phyloP scores from a whole-genome alignment of 345 rosid species.

The Anacardium occidentale region DNA sequence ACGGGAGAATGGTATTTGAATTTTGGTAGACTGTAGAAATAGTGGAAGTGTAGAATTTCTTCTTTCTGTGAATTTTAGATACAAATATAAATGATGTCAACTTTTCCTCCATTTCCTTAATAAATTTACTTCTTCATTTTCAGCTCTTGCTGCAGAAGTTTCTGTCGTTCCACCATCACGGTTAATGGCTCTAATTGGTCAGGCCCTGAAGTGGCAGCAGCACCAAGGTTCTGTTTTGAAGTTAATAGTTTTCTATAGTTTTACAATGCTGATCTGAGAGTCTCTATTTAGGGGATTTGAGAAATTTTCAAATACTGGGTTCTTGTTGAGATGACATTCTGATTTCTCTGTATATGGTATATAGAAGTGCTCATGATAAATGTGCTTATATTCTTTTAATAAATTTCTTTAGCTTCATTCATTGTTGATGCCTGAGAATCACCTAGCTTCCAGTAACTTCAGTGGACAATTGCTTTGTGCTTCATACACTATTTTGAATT shows the following conservation, averaged over 20 bases:
- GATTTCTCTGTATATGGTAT: not conserved
- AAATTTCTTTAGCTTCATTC: not conserved
- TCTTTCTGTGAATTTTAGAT: not conserved
- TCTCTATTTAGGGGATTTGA: not conserved
- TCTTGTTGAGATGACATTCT: not conserved
- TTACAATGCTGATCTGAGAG: not conserved
- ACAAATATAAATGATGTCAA: not conserved
- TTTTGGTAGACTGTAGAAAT: not conserved
- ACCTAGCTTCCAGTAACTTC: not conserved
- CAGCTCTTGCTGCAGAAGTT: slow-evolving; percentile 92
- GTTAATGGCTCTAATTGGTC: slow-evolving; percentile 95
- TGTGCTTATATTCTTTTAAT: not conserved
- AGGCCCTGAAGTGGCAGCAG: slow-evolving; percentile 99
- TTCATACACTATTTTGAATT: not conserved
- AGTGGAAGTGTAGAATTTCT: not conserved
- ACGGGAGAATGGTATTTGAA: too few species aligned
- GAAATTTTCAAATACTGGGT: not conserved
- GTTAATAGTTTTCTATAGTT: not conserved
- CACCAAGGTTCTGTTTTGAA: slow-evolving; percentile 70
- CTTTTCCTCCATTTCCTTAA: not conserved
- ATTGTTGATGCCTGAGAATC: not conserved
- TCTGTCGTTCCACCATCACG: slow-evolving; percentile 96
- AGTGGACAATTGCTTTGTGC: not conserved
- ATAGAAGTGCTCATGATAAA: not conserved
- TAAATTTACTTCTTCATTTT: slow-evolving; percentile 15